These are phyloP conservation scores for Blastocystis sp. DNA, from an alignment of 352 stramenopile genomes.

Conservation along the genomic window DNA sequence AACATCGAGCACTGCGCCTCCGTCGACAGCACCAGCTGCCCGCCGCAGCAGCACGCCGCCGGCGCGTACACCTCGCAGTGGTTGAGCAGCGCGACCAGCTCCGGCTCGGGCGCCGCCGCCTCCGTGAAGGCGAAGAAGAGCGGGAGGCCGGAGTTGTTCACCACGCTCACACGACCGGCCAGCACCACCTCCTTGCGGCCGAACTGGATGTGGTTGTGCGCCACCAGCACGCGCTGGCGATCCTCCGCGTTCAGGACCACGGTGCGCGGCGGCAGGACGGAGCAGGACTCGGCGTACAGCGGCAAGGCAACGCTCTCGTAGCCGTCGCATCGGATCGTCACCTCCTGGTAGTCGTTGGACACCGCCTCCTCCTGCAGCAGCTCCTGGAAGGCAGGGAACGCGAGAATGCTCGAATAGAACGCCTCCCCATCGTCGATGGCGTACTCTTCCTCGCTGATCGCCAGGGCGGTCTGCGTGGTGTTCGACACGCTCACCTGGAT, in stretches of 20 bases:
- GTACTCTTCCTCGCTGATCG: background rate
- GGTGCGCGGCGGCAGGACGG: background rate
- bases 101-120: background rate
- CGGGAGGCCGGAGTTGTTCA: slow-evolving; percentile 17
- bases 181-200: slow-evolving; percentile 42
- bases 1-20: slow-evolving; percentile 23
- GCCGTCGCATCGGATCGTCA: slow-evolving; percentile 8
- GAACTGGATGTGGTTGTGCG: slow-evolving; percentile 2
- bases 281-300: slow-evolving; percentile 1
- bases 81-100: background rate
- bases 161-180: slow-evolving; percentile 8
- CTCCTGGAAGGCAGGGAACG: slow-evolving; percentile 38
- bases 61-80: slow-evolving; percentile 40
- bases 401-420: slow-evolving; percentile 13
- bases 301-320: background rate
- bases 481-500: background rate
- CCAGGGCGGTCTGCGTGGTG: background rate
- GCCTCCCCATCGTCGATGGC: background rate
- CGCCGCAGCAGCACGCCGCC: background rate
- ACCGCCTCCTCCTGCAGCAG: background rate
- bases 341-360: background rate
- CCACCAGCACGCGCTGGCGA: background rate
- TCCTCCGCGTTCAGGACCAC: background rate
- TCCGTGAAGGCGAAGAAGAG: slow-evolving; percentile 33
- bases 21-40: slow-evolving; percentile 1